A percentile compares a stretch with the other conserved stretches of the same genome.
phyloP scores from a whole-genome alignment of 1,284 basidiomycete genomes.

The Anthracocystis walkeri region DNA sequence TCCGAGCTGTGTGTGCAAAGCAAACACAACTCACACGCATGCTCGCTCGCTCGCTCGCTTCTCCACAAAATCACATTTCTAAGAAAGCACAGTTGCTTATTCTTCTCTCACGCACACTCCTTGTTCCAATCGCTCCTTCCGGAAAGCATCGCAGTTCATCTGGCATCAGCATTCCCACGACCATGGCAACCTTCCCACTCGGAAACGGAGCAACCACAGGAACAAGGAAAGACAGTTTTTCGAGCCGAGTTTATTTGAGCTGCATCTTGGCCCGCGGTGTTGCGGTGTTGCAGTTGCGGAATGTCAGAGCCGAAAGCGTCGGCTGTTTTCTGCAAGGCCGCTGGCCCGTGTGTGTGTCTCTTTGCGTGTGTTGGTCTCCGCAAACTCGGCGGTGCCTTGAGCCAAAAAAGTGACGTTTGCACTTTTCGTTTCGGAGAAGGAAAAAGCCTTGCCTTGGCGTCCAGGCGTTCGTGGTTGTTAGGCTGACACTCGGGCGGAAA shows the following conservation, averaged over 20 bases:
- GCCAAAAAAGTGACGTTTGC: background rate
- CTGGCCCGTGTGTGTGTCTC: background rate
- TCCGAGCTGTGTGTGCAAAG: constrained; percentile 16
- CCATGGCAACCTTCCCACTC: no score
- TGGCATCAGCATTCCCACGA: no score
- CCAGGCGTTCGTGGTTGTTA: no score
- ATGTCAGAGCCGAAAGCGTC: background rate
- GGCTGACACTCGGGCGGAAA: no score
- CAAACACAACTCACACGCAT: background rate
- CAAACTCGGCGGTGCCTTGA: background rate
- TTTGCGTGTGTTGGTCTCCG: constrained; percentile 13
- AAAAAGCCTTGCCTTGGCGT: no score
- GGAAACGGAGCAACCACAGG: no score
- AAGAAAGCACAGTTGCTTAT: background rate
- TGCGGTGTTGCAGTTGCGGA: constrained; percentile 2
- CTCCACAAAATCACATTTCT: constrained; percentile 9
- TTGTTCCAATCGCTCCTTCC: no score
- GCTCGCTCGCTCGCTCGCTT: background rate
- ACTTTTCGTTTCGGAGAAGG: no score
- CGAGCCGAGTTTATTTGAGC: no score
- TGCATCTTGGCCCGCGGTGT: no score
- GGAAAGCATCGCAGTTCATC: no score
- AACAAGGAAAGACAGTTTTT: no score
- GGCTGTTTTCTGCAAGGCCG: background rate
- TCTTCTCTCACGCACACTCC: background rate